Percentiles rank a stretch among this genome's conserved stretches.
phyloP scores from a whole-genome alignment of 306 rosid species.

The Echinosophora koreensis region DNA sequence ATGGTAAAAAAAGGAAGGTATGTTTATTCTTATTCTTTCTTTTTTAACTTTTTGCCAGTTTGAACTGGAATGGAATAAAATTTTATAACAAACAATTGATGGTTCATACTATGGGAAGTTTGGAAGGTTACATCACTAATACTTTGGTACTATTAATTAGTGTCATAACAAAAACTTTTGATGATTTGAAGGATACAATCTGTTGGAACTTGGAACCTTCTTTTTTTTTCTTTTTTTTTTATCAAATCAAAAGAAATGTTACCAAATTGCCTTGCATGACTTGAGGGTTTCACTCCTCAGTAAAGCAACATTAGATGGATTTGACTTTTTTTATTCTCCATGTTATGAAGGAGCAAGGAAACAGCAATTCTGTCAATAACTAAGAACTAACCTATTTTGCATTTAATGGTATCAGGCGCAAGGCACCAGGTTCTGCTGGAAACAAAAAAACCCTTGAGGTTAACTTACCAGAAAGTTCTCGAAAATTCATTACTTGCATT shows the following conservation, averaged over 20 bases:
- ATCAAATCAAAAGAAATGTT: conserved; percentile 16
- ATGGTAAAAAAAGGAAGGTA: conserved; percentile 93
- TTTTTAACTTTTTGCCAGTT: conserved; percentile 16
- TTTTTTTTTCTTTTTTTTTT: not conserved
- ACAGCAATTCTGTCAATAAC: conserved; percentile 34
- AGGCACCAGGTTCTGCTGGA: conserved; percentile 81
- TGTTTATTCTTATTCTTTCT: conserved; percentile 33
- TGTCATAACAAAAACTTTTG: not conserved
- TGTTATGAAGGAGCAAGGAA: conserved; percentile 33
- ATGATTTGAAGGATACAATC: conserved; percentile 27
- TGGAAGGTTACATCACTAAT: conserved; percentile 12
- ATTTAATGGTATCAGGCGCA: conserved; percentile 73
- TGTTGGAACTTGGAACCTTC: conserved; percentile 9
- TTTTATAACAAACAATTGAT: conserved; percentile 13
- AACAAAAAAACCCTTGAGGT: conserved; percentile 84
- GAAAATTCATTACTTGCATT: conserved; percentile 96
- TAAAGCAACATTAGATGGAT: conserved; percentile 30
- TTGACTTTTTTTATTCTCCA: conserved; percentile 31
- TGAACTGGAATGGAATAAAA: conserved; percentile 28
- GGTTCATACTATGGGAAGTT: conserved; percentile 32
- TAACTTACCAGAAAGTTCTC: conserved; percentile 94
- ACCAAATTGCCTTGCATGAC: conserved; percentile 33
- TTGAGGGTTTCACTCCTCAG: conserved; percentile 29
- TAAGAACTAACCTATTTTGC: conserved; percentile 43
- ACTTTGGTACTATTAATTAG: conserved; percentile 17